Conservation (phyloP, 108 stramenopile species). For the Seminavis robusta region DNA sequence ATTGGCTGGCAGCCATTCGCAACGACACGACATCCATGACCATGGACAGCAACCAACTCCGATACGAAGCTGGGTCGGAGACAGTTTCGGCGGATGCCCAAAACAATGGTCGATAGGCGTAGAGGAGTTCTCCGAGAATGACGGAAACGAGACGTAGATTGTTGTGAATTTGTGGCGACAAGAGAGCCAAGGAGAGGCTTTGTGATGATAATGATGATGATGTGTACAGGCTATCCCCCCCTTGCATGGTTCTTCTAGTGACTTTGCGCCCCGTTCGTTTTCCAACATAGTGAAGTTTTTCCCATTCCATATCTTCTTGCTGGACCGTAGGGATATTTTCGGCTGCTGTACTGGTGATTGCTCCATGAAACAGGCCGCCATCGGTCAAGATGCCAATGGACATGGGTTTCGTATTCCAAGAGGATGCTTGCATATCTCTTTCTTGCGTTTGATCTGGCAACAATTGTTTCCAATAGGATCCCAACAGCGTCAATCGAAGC, state of each 20-base stretch:
- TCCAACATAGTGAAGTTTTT: slow-evolving; percentile 11
- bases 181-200: background rate
- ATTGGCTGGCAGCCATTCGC: slow-evolving; percentile 5
- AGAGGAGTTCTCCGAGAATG: slow-evolving; percentile 36
- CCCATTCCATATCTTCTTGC: background rate
- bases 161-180: background rate
- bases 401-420: too few relatives aligned
- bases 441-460: too few relatives aligned
- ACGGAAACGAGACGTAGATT: too few relatives aligned
- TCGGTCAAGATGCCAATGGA: slow-evolving; percentile 1
- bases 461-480: slow-evolving; percentile 11
- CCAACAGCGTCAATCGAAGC: slow-evolving; percentile 5
- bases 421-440: too few relatives aligned
- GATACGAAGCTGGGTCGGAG: background rate
- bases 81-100: slow-evolving; percentile 31
- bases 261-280: slow-evolving; percentile 9
- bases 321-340: background rate
- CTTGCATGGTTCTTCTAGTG: background rate
- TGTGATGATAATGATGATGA: too few relatives aligned
- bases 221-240: too few relatives aligned
- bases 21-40: slow-evolving; percentile 35
- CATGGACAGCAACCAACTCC: slow-evolving; percentile 18
- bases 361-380: slow-evolving; percentile 2
- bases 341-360: too few relatives aligned
- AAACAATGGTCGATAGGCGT: slow-evolving; percentile 28